A percentile compares a stretch with the other conserved stretches of the same genome.
Evolutionary conservation across 257 asterid species (phyloP).

Genomic region (Solanum tarijense): DNA sequence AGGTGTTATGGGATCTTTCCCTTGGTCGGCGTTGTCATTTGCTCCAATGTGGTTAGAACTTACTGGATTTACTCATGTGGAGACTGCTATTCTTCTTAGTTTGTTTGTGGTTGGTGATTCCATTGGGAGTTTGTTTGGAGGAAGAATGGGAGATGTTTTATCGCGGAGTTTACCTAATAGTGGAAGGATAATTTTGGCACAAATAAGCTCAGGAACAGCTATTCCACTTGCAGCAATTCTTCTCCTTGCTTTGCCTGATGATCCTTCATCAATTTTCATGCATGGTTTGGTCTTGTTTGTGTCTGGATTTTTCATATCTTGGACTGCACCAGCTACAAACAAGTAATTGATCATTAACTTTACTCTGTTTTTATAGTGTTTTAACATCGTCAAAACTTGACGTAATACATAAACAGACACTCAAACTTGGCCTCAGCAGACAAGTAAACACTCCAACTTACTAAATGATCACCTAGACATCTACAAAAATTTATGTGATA

Average conservation of each 20-base stretch:
- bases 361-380: neutral
- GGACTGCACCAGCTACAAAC: conserved; percentile 86
- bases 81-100: conserved; percentile 50
- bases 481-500: neutral
- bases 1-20: conserved; percentile 73
- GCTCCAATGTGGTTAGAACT: conserved; percentile 95
- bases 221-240: conserved; percentile 69
- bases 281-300: conserved; percentile 44
- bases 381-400: neutral
- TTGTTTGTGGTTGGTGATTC: conserved; percentile 49
- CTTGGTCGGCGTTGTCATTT: conserved; percentile 84
- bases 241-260: conserved; percentile 38
- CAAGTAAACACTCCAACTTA: neutral
- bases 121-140: conserved; percentile 72
- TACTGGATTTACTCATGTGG: conserved; percentile 51
- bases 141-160: conserved; percentile 65
- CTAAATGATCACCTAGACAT: neutral
- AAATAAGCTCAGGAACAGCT: conserved; percentile 72
- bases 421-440: neutral
- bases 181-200: conserved; percentile 63
- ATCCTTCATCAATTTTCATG: conserved; percentile 31
- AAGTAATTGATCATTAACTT: conserved; percentile 34
- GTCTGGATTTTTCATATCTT: conserved; percentile 74
- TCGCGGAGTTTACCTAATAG: conserved; percentile 53
- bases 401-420: neutral